These are phyloP conservation scores for Tuber brumale DNA, from an alignment of 495 filamentous ascomycete species.

Conservation along the genomic window DNA sequence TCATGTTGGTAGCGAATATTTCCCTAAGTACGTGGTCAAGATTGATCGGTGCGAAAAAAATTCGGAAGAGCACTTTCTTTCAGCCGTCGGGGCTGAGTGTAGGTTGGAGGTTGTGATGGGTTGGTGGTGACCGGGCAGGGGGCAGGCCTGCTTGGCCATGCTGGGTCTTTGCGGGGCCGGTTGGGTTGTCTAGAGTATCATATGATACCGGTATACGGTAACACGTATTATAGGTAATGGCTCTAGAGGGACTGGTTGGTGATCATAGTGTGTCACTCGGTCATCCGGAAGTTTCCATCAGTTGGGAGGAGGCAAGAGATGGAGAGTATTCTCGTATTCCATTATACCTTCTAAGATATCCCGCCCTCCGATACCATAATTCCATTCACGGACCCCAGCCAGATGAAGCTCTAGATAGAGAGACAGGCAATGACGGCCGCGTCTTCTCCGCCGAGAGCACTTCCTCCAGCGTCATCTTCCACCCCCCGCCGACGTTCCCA, in stretches of 20 bases:
- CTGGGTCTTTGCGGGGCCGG: background rate
- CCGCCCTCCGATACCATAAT: background rate
- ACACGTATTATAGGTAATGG: background rate
- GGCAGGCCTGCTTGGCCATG: background rate
- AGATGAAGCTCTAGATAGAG: background rate
- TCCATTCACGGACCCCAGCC: background rate
- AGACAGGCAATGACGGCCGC: background rate
- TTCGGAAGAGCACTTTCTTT: background rate
- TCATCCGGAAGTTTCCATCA: background rate
- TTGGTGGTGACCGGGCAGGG: background rate
- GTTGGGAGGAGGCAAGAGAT: background rate
- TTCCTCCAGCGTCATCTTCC: conserved; percentile 40
- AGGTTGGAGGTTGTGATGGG: background rate
- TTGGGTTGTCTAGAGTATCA: background rate
- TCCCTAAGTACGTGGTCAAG: background rate
- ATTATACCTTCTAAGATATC: background rate
- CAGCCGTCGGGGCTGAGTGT: background rate
- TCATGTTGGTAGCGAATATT: too few species aligned
- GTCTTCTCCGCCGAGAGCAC: conserved; percentile 35
- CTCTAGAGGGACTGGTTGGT: background rate
- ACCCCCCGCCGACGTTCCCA: conserved; percentile 60
- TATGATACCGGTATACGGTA: background rate
- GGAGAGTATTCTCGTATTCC: background rate
- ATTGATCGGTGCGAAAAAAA: background rate
- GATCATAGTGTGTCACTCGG: background rate